Conservation (phyloP, 202 grass and related monocot species). For the Schoenoplectus tabernaemontani region DNA sequence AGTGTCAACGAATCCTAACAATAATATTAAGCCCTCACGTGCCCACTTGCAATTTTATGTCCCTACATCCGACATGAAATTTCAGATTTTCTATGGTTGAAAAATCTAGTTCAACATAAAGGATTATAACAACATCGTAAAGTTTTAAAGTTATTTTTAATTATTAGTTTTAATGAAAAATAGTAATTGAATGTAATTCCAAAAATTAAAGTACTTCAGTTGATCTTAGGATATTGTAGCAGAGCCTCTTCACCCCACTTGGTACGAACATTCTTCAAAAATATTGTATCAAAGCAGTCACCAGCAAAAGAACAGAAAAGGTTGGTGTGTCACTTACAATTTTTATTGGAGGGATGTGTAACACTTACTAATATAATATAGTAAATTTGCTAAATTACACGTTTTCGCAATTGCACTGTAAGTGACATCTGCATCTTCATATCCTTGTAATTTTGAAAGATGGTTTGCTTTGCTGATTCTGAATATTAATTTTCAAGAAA, state of each 20-base stretch:
- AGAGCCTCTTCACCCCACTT: not conserved
- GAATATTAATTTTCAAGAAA: too few relatives aligned
- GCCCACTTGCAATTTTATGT: constrained; percentile 21
- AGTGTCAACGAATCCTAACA: constrained; percentile 24
- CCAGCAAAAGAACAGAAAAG: too few relatives aligned
- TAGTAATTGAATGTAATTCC: not conserved
- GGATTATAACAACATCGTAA: not conserved
- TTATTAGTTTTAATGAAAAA: not conserved
- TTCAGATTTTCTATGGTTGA: constrained; percentile 12
- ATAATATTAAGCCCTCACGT: constrained; percentile 15
- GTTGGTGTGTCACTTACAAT: too few relatives aligned
- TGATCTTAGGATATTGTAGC: not conserved
- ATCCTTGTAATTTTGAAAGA: too few relatives aligned
- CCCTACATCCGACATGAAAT: not conserved
- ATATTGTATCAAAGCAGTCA: too few relatives aligned
- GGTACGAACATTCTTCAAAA: too few relatives aligned
- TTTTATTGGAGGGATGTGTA: too few relatives aligned
- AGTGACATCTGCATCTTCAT: too few relatives aligned
- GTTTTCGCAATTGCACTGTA: too few relatives aligned
- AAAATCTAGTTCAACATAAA: not conserved
- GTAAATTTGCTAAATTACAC: too few relatives aligned
- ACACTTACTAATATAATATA: too few relatives aligned
- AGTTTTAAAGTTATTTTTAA: not conserved
- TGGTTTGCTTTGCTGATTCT: too few relatives aligned
- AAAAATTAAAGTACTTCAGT: not conserved